phyloP scores from a whole-genome alignment of 441 rosid species.

The Breynia disticha region DNA sequence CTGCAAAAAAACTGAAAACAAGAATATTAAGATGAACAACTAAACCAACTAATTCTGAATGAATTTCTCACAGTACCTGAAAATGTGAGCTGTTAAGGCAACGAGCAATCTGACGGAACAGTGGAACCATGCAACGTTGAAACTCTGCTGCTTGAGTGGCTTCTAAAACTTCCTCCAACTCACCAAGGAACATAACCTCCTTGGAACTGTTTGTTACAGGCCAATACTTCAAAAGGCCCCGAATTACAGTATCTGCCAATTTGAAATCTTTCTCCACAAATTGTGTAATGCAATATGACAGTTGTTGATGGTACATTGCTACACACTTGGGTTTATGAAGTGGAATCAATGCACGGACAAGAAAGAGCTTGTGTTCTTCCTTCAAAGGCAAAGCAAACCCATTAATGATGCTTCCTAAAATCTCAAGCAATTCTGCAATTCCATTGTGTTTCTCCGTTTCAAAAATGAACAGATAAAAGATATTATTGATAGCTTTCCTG shows the following conservation, averaged over 20 bases:
- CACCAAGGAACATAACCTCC: slow-evolving; percentile 66
- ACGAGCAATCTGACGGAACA: slow-evolving; percentile 41
- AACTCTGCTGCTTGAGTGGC: slow-evolving; percentile 65
- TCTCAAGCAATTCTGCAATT: slow-evolving; percentile 51
- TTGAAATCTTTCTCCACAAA: slow-evolving; percentile 69
- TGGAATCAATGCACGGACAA: slow-evolving; percentile 56
- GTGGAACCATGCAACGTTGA: slow-evolving; percentile 63
- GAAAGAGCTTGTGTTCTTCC: slow-evolving; percentile 71
- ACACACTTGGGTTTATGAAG: slow-evolving; percentile 67
- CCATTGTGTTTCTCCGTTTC: slow-evolving; percentile 55
- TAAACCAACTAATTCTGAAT: too few species aligned
- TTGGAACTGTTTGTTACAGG: slow-evolving; percentile 57
- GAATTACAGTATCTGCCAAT: slow-evolving; percentile 57
- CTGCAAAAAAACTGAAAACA: background rate
- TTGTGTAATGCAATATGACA: slow-evolving; percentile 62
- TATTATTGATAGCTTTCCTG: slow-evolving; percentile 57
- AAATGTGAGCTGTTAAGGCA: slow-evolving; percentile 66
- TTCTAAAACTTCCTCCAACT: slow-evolving; percentile 67
- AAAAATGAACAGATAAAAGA: slow-evolving; percentile 47
- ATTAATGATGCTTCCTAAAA: slow-evolving; percentile 53
- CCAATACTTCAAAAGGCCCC: slow-evolving; percentile 63
- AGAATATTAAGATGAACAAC: background rate
- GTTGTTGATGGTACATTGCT: slow-evolving; percentile 56
- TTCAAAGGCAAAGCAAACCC: slow-evolving; percentile 69
- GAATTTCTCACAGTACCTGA: slow-evolving; percentile 32